A percentile compares a stretch with the other conserved stretches of the same genome.
Conservation (phyloP, 2,329 filamentous ascomycete species). For the Colletotrichum lupini region DNA sequence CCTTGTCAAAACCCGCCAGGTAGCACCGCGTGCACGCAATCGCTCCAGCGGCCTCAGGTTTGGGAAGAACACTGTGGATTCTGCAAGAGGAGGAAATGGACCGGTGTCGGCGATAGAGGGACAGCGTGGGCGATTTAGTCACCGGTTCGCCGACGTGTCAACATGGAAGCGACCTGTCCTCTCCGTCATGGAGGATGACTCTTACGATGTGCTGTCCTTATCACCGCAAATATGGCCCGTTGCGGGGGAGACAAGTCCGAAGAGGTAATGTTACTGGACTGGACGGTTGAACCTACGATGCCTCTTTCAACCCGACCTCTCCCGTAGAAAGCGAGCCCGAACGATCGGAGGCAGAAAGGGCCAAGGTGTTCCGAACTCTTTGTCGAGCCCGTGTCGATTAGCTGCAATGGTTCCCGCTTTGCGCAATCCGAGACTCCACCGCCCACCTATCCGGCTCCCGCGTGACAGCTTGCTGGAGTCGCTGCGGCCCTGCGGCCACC, state of each 20-base stretch:
- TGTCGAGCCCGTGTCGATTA: neutral
- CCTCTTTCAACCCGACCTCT: neutral
- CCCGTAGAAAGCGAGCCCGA: neutral
- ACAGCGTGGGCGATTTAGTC: neutral
- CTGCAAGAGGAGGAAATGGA: neutral
- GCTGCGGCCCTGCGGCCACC: neutral
- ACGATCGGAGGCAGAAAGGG: neutral
- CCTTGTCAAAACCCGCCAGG: neutral
- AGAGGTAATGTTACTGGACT: neutral
- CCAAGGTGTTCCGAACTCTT: neutral
- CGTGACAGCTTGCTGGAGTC: constrained; percentile 7
- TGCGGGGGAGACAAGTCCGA: neutral
- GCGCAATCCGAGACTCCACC: neutral
- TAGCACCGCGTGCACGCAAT: constrained; percentile 1
- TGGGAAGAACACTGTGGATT: neutral
- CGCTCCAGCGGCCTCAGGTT: neutral
- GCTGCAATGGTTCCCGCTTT: constrained; percentile 7
- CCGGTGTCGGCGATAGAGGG: neutral
- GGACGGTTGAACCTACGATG: neutral
- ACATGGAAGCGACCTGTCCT: neutral
- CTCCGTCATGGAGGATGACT: neutral
- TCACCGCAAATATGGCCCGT: neutral
- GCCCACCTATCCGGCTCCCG: neutral
- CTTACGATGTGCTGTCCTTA: neutral
- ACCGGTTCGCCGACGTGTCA: neutral